These are phyloP conservation scores for Hymenoscyphus fructigenus DNA, from an alignment of 2,329 filamentous ascomycete species.

Conservation along the genomic window DNA sequence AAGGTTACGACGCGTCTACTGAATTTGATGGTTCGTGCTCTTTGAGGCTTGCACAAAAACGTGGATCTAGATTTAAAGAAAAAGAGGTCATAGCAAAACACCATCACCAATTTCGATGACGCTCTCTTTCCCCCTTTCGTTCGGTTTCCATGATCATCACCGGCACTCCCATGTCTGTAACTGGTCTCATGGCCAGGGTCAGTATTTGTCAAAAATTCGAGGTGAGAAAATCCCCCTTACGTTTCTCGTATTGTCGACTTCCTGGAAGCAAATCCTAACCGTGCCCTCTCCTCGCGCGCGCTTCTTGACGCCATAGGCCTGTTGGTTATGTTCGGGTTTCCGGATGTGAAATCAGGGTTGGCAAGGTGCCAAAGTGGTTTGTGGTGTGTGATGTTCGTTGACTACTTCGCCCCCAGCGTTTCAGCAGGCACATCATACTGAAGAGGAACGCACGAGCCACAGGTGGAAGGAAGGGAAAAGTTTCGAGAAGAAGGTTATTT, in stretches of 20 bases:
- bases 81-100: conserved; percentile 5
- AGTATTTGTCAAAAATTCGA: neutral
- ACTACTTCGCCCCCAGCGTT: conserved; percentile 1
- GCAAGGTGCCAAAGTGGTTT: neutral
- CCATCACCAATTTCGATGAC: conserved; percentile 5
- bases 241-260: neutral
- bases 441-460: neutral
- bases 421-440: conserved; percentile 11
- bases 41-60: conserved; percentile 1
- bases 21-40: conserved; percentile 4
- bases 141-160: neutral
- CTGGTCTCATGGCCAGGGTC: neutral
- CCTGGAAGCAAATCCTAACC: neutral
- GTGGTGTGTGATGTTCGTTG: conserved; percentile 8
- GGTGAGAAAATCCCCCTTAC: neutral
- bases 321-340: neutral
- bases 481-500: conserved; percentile 14
- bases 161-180: neutral
- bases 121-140: neutral
- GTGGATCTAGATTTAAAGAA: neutral
- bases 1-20: neutral
- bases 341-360: neutral
- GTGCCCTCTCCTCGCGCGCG: conserved; percentile 10
- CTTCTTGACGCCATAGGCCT: conserved; percentile 8
- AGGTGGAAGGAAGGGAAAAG: conserved; percentile 6